Evolutionary conservation across 2,329 filamentous ascomycete genomes (phyloP).

Genomic region (Xylaria sp.): DNA sequence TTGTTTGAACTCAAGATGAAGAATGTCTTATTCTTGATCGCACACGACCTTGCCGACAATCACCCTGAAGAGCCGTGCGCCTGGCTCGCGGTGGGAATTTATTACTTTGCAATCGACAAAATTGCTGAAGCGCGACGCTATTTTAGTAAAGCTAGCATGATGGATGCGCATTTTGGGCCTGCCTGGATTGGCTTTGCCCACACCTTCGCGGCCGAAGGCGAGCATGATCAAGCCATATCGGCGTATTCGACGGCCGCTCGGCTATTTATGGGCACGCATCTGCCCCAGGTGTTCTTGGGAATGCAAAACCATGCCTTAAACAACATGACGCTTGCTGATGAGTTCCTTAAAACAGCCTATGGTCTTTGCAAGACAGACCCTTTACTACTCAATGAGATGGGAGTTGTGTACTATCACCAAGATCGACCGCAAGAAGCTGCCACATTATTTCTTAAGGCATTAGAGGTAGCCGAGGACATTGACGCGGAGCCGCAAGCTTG

Average conservation of each 20-base stretch:
- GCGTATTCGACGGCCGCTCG: slow-evolving; percentile 96
- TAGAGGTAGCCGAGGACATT: slow-evolving; percentile 81
- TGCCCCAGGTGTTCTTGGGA: slow-evolving; percentile 93
- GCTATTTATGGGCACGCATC: slow-evolving; percentile 94
- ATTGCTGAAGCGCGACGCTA: slow-evolving; percentile 94
- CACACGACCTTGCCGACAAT: slow-evolving; percentile 91
- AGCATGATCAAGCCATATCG: slow-evolving; percentile 97
- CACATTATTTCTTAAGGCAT: slow-evolving; percentile 79
- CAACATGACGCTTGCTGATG: slow-evolving; percentile 91
- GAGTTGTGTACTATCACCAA: slow-evolving; percentile 95
- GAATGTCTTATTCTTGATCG: slow-evolving; percentile 89
- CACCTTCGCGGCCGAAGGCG: slow-evolving; percentile 96
- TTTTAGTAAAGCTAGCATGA: slow-evolving; percentile 96
- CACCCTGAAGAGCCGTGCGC: slow-evolving; percentile 91
- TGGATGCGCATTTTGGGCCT: slow-evolving; percentile 96
- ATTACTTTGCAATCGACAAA: slow-evolving; percentile 89
- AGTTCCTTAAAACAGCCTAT: slow-evolving; percentile 93
- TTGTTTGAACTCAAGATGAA: slow-evolving; percentile 88
- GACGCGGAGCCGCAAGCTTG: slow-evolving; percentile 85
- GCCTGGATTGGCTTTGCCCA: slow-evolving; percentile 99
- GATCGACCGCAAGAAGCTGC: slow-evolving; percentile 80
- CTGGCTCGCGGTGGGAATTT: slow-evolving; percentile 94
- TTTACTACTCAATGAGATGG: slow-evolving; percentile 92
- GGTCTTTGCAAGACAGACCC: slow-evolving; percentile 86
- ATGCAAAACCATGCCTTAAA: slow-evolving; percentile 99